Evolutionary conservation across 2,329 filamentous ascomycete genomes (phyloP), one percentile per base, ranked within the genome.

Genomic region (Xylaria sp.): DNA sequence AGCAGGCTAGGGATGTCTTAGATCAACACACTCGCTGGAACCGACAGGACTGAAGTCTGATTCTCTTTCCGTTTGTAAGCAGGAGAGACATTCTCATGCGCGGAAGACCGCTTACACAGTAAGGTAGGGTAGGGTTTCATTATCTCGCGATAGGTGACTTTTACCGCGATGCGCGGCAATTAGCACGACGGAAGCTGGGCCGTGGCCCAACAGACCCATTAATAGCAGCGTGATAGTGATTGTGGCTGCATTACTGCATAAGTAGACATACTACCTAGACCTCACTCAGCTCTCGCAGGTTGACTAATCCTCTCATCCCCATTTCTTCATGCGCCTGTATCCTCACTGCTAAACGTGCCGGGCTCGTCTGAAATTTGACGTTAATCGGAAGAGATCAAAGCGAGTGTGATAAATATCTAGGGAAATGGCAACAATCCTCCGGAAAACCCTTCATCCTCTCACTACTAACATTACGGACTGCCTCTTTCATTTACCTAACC

Each of bases 221-320:
- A 41, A 51, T 48, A 39, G 47, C 39, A 45, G 44, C 59, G 61
- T 61, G 60, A 63, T 54, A 57, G 62, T 63, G 60, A 64, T 42
- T n/a, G 58, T 1, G 60, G 59, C 8, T 74, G 74, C 59, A 64
- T 53, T 1, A 69, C 72, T n/a, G 53, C 56, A 61, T 56, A n/a
- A n/a, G n/a, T n/a, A 19, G 39, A 20, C 39, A 17, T 13, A 20
- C 22, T 4, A 17, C 7, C 7, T 41, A 41, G 39, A 17, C 18
- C 39, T 8, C 19, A 41, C 39, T 11, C 2, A 17, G 21, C 18
- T 19, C 39, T n/a, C 39, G 8, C 39, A 40, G 8, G 2, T 19
- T 7, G 18, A n/a, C n/a, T n/a, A n/a, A n/a, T n/a, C n/a, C n/a
- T n/a, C n/a, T n/a, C n/a, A n/a, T n/a, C n/a, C n/a, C n/a, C n/a